phyloP scores from a whole-genome alignment of 352 stramenopile genomes.

The Globisporangium splendens region DNA sequence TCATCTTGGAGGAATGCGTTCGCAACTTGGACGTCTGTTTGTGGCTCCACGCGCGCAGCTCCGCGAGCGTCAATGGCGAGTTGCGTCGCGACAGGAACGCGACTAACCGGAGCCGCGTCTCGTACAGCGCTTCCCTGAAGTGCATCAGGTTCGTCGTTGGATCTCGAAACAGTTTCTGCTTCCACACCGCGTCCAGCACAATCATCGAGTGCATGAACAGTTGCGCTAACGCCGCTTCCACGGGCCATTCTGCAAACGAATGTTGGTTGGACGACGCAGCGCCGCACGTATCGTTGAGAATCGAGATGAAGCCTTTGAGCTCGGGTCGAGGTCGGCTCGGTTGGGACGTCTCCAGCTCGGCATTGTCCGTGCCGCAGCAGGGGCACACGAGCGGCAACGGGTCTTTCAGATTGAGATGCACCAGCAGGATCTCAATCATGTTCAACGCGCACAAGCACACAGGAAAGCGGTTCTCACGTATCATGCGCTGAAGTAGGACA shows the following conservation, averaged over 20 bases:
- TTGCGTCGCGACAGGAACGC: slow-evolving; percentile 44
- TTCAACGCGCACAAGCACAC: slow-evolving; percentile 63
- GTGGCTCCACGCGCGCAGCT: slow-evolving; percentile 49
- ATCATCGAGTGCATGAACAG: slow-evolving; percentile 62
- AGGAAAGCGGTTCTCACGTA: slow-evolving; percentile 68
- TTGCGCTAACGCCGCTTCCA: slow-evolving; percentile 51
- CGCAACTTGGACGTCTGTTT: slow-evolving; percentile 20
- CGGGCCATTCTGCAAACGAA: slow-evolving; percentile 31
- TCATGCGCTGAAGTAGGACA: slow-evolving; percentile 34
- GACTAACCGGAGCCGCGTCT: slow-evolving; percentile 43
- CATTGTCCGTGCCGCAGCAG: slow-evolving; percentile 66
- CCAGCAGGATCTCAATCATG: slow-evolving; percentile 63
- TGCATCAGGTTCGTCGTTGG: slow-evolving; percentile 56
- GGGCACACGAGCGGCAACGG: slow-evolving; percentile 57
- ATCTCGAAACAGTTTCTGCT: slow-evolving; percentile 42
- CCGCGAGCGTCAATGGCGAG: slow-evolving; percentile 40
- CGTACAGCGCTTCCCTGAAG: slow-evolving; percentile 53
- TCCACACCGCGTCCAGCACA: slow-evolving; percentile 58
- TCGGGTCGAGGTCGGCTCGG: slow-evolving; percentile 49
- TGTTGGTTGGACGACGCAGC: slow-evolving; percentile 35
- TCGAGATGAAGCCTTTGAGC: slow-evolving; percentile 42
- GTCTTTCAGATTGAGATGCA: slow-evolving; percentile 68
- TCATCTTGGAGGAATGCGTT: neutral
- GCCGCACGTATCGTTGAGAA: slow-evolving; percentile 44
- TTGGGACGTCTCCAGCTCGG: slow-evolving; percentile 50